Evolutionary conservation across 2,329 filamentous ascomycete species (phyloP).

Genomic region (Pestalotiopsis sp.): DNA sequence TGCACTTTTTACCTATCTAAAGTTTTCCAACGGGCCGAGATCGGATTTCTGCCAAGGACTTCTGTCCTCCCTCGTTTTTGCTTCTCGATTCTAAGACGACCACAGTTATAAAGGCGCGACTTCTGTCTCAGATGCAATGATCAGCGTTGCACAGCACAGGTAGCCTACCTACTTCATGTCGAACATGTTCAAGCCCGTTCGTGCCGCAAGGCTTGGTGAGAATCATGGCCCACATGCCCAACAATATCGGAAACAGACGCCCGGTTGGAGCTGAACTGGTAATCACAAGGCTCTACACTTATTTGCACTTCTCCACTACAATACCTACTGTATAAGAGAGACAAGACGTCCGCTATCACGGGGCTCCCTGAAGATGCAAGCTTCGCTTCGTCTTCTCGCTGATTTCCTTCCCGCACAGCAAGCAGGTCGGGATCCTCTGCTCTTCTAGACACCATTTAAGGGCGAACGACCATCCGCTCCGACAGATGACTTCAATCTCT

Average conservation of each 20-base stretch:
- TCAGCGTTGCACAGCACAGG: too few species aligned
- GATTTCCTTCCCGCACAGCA: neutral
- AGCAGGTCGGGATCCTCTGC: neutral
- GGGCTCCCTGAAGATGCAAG: neutral
- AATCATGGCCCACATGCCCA: too few species aligned
- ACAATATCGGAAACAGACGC: neutral
- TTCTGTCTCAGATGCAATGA: too few species aligned
- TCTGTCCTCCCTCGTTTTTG: neutral
- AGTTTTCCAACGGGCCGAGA: too few species aligned
- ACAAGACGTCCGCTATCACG: neutral
- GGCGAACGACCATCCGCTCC: neutral
- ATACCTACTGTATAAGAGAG: neutral
- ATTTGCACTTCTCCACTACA: neutral
- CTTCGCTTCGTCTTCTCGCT: neutral
- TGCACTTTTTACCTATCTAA: too few species aligned
- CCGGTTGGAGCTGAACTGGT: neutral
- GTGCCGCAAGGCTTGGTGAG: too few species aligned
- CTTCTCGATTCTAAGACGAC: neutral
- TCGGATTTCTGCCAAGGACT: neutral
- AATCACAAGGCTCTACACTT: neutral
- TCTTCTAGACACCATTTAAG: neutral
- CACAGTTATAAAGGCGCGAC: too few species aligned
- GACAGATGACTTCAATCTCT: neutral
- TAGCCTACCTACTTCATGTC: too few species aligned
- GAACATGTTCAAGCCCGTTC: too few species aligned